These are phyloP conservation scores for Corniculantispora saksenae DNA, from an alignment of 2,329 filamentous ascomycete genomes.

Conservation along the genomic window DNA sequence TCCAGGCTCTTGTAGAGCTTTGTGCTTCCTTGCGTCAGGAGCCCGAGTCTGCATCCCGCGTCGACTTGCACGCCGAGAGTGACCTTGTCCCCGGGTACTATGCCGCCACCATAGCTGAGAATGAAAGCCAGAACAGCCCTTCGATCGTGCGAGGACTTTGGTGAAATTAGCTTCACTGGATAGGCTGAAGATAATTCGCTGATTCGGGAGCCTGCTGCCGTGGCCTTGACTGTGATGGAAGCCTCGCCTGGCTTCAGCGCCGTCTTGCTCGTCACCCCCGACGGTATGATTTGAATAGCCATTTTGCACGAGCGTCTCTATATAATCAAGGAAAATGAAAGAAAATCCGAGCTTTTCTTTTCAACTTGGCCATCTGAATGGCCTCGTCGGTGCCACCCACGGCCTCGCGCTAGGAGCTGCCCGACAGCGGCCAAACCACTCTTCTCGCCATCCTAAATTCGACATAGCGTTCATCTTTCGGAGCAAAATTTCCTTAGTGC, in stretches of 20 bases:
- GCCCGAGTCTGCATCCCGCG: slow-evolving; percentile 59
- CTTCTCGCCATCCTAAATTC: not conserved
- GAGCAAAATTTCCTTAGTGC: not conserved
- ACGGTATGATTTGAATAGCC: slow-evolving; percentile 1
- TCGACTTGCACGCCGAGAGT: slow-evolving; percentile 67
- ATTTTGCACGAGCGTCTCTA: not conserved
- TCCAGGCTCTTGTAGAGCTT: slow-evolving; percentile 79
- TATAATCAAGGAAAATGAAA: too few species aligned
- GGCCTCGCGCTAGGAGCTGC: not conserved
- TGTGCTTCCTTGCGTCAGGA: slow-evolving; percentile 71
- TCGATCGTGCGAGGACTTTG: slow-evolving; percentile 60
- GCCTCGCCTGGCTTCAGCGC: slow-evolving; percentile 72
- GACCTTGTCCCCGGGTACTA: slow-evolving; percentile 79
- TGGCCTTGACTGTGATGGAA: slow-evolving; percentile 65
- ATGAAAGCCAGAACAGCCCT: slow-evolving; percentile 75
- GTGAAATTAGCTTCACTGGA: slow-evolving; percentile 82
- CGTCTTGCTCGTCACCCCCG: slow-evolving; percentile 42
- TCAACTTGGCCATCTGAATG: not conserved
- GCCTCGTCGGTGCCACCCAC: not conserved
- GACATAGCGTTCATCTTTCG: not conserved
- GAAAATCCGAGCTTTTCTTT: not conserved
- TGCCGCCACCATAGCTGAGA: slow-evolving; percentile 83
- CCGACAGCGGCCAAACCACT: not conserved
- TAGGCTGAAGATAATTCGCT: slow-evolving; percentile 80
- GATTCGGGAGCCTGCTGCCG: slow-evolving; percentile 66